These are phyloP conservation scores for Sphagnurus paluster DNA, from an alignment of 1,284 basidiomycete genomes.

Conservation along the genomic window DNA sequence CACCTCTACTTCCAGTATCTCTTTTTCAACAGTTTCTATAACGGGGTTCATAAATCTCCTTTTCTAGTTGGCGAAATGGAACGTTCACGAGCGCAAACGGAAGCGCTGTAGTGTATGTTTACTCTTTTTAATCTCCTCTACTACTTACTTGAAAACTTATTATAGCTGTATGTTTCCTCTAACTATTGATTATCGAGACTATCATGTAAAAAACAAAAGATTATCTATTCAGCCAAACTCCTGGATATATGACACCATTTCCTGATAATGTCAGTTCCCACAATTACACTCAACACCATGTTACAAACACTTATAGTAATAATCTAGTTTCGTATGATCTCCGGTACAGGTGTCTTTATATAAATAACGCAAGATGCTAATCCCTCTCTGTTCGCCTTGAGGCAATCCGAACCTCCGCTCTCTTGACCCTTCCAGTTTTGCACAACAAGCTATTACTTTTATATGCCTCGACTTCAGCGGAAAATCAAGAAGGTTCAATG, in stretches of 20 bases:
- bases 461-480: slow-evolving; percentile 43
- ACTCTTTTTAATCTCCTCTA: not conserved
- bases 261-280: slow-evolving; percentile 44
- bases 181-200: not conserved
- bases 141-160: not conserved
- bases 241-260: slow-evolving; percentile 41
- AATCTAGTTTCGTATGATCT: slow-evolving; percentile 43
- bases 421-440: slow-evolving; percentile 35
- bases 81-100: slow-evolving; percentile 39
- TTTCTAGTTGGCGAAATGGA: slow-evolving; percentile 37
- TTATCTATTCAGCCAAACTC: slow-evolving; percentile 39
- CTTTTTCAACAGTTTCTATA: not conserved
- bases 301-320: slow-evolving; percentile 4
- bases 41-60: not conserved
- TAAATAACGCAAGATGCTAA: slow-evolving; percentile 18
- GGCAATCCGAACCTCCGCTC: slow-evolving; percentile 37
- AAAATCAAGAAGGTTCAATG: slow-evolving; percentile 30
- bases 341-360: slow-evolving; percentile 24
- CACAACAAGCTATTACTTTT: slow-evolving; percentile 42
- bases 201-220: slow-evolving; percentile 25
- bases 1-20: slow-evolving; percentile 42
- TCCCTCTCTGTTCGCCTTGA: slow-evolving; percentile 9
- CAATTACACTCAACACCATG: too few relatives aligned
- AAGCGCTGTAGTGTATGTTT: slow-evolving; percentile 39
- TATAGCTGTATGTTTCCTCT: slow-evolving; percentile 25